Evolutionary conservation across 2,329 filamentous ascomycete species (phyloP), one percentile per base, ranked within the genome.

Genomic region (Tolypocladium ovalisporum): DNA sequence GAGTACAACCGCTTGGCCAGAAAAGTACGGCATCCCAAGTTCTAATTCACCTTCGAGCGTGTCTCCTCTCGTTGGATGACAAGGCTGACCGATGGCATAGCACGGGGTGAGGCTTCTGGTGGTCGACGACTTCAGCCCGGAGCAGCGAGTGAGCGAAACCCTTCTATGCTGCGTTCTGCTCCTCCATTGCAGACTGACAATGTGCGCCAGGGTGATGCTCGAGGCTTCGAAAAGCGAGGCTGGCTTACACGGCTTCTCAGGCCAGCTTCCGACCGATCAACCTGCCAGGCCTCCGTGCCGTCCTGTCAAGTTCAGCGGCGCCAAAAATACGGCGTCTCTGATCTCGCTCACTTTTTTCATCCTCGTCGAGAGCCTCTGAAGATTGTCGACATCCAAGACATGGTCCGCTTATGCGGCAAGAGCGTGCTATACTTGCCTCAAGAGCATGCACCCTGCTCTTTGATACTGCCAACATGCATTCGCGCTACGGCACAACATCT

Each of bases 401-500:
- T 88, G 62, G 78, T 87, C 22, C 77, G 83, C 13, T 68, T 87
- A 35, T 84, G 83, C 61, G 85, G 85, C 40, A 82, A 82, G 66
- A 85, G 82, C 65, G 70, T 81, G 35, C 70, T 88, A 53, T 81
- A 84, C 62, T 71, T 88, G 10, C 84, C 84, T 1, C 62, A 73
- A 3, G 82, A 84, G 56, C 82, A 85, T 62, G 74, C 83, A 4
- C 77, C 82, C 1, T 75, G 78, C 22, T 77, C 79, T 29, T 70
- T 88, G 32, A 71, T 80, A 22, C 70, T 88, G 35, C 85, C 85
- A 10, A 87, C 85, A 4, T 86, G 85, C 62, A 76, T 88, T 54
- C 82, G 85, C 51, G 85, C 85, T 12, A 84, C 82, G 10, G 83
- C 81, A n/a, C 82, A 87, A 61, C 79, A 83, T 66, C 75, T 88